Percentiles rank a stretch among this genome's conserved stretches.
Evolutionary conservation across 768 basidiomycete species (phyloP).

Genomic region (Boletus insuetus): DNA sequence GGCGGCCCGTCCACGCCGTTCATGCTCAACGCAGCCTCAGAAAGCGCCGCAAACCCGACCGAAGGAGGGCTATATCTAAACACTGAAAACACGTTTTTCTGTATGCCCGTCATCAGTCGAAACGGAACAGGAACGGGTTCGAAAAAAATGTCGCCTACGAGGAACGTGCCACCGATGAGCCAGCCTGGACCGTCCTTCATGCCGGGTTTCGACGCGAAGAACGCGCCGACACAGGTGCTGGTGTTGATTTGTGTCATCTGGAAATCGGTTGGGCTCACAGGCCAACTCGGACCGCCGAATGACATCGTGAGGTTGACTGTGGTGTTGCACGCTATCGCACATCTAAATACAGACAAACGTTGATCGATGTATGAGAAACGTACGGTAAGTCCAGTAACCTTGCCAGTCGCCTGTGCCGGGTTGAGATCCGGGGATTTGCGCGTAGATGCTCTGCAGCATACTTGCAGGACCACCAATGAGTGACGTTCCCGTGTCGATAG

Average conservation of each 20-base stretch:
- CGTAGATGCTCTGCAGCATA: conserved; percentile 62
- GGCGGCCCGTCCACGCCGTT: conserved; percentile 42
- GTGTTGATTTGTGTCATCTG: conserved; percentile 52
- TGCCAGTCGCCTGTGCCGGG: conserved; percentile 62
- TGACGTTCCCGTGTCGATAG: conserved; percentile 97
- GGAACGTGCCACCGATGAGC: conserved; percentile 92
- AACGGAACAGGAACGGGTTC: background rate
- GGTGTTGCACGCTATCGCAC: conserved; percentile 65
- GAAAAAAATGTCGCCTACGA: conserved; percentile 29
- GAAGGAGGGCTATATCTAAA: conserved; percentile 77
- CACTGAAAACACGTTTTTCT: conserved; percentile 95
- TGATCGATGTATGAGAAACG: conserved; percentile 12
- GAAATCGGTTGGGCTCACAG: conserved; percentile 79
- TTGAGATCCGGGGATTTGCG: conserved; percentile 67
- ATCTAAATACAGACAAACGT: background rate
- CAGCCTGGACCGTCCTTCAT: conserved; percentile 54
- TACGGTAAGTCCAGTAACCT: conserved; percentile 84
- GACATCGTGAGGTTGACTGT: conserved; percentile 62
- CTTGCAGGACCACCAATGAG: conserved; percentile 79
- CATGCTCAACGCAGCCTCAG: conserved; percentile 45
- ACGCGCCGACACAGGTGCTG: conserved; percentile 74
- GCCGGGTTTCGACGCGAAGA: conserved; percentile 67
- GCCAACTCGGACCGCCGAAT: conserved; percentile 75
- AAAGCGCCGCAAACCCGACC: conserved; percentile 83
- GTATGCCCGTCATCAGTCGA: background rate